Evolutionary conservation across 2,329 filamentous ascomycete genomes (phyloP), one percentile per base, ranked within the genome.

Genomic region (Microcyclospora tardicrescens): DNA sequence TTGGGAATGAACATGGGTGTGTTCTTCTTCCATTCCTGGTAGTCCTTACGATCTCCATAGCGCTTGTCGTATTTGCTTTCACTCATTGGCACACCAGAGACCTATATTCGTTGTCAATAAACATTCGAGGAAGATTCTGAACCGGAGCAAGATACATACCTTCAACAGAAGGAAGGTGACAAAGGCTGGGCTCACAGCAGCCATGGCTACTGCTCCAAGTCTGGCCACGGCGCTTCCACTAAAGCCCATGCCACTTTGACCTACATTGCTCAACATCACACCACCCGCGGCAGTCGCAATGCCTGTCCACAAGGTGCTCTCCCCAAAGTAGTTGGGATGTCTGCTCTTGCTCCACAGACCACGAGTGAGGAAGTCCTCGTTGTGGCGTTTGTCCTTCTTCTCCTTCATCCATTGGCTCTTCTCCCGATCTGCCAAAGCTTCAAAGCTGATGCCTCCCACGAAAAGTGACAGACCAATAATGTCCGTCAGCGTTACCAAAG

Each of bases 311-410:
- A 84, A 62, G 10, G 74, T 78, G 19, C 67, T 69, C 57, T 83
- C 79, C n/a, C 79, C 79, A 54, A 83, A 80, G 61, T 83, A 83
- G 52, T 83, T 80, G 1, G 79, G 79, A 57, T 80, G 75, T 43
- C 75, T 61, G 35, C 67, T 72, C 52, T 70, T 68, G 5, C 65
- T 63, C 72, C 77, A 83, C 28, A 83, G 51, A 0, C 79, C 79
- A 1, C 63, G 57, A 0, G 76, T 79, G 44, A 83, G 54, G 50
- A 82, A 83, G 34, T 75, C 69, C 57, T 83, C 77, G 16, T 72
- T 70, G 43, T 84, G 79, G 50, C 72, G 65, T 67, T 82, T 82
- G 34, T 66, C 63, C 49, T 71, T 71, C 64, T 75, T 79, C 41
- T 72, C 75, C 38, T 63, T 57, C 42, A 70, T 52, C 79, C 79